phyloP scores from a whole-genome alignment of 768 basidiomycete genomes.

The Amanita rimosa region DNA sequence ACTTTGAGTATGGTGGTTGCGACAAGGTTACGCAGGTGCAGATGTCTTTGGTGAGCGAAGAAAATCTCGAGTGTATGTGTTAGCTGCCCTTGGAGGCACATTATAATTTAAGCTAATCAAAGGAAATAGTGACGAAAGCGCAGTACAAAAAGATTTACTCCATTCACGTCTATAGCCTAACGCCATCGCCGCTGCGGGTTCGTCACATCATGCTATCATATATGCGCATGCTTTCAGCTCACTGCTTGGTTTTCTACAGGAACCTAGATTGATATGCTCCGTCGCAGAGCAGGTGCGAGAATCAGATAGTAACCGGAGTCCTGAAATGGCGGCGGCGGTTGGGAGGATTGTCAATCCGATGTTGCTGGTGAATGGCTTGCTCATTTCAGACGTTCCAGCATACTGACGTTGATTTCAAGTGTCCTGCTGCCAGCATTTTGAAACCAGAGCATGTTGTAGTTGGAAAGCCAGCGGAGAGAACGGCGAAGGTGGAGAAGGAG shows the following conservation, averaged over 20 bases:
- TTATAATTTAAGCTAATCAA: not conserved
- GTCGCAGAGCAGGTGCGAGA: slow-evolving; percentile 26
- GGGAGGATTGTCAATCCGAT: slow-evolving; percentile 33
- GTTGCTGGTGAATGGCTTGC: slow-evolving; percentile 11
- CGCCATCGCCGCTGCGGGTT: slow-evolving; percentile 52
- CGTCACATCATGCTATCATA: slow-evolving; percentile 14
- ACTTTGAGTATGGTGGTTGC: slow-evolving; percentile 18
- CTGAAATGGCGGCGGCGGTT: slow-evolving; percentile 25
- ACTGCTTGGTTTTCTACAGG: slow-evolving; percentile 20
- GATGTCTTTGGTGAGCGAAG: slow-evolving; percentile 50
- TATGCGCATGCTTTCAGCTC: slow-evolving; percentile 4
- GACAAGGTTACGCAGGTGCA: slow-evolving; percentile 34
- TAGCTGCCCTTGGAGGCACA: not conserved
- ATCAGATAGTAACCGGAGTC: slow-evolving; percentile 30
- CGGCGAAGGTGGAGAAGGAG: slow-evolving; percentile 11
- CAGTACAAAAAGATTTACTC: slow-evolving; percentile 42
- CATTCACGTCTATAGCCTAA: slow-evolving; percentile 61
- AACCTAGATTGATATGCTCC: slow-evolving; percentile 31
- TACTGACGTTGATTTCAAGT: not conserved
- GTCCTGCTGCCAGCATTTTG: slow-evolving; percentile 28
- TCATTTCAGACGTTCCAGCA: not conserved
- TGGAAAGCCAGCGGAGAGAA: slow-evolving; percentile 3
- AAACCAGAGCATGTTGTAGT: slow-evolving; percentile 16
- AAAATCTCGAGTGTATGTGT: slow-evolving; percentile 51
- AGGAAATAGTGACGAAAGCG: slow-evolving; percentile 35